Percentiles rank a stretch among this genome's conserved stretches.
These are phyloP conservation scores for Tulasnella sp. DNA, from an alignment of 768 basidiomycete genomes.

Conservation along the genomic window DNA sequence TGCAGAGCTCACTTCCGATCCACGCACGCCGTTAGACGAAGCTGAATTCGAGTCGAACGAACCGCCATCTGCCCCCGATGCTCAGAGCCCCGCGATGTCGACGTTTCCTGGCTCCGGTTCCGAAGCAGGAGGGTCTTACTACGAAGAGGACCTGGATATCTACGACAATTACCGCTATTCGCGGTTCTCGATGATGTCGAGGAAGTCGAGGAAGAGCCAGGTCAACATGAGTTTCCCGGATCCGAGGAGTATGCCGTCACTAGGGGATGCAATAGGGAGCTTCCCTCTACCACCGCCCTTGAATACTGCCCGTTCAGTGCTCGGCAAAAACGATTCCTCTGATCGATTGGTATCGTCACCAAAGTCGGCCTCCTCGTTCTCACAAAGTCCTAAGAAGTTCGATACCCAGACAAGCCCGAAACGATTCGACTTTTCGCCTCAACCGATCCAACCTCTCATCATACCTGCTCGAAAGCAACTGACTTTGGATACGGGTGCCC, in stretches of 20 bases:
- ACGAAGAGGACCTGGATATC: constrained; percentile 25
- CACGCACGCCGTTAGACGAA: not conserved
- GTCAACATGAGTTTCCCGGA: not conserved
- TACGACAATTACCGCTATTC: constrained; percentile 29
- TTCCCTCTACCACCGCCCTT: not conserved
- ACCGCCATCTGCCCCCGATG: not conserved
- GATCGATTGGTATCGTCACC: constrained; percentile 7
- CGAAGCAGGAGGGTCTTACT: constrained; percentile 21
- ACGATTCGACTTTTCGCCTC: constrained; percentile 1
- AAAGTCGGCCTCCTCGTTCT: not conserved
- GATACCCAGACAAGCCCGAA: not conserved
- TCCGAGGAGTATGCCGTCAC: not conserved
- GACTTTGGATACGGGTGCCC: not conserved
- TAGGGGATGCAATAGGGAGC: not conserved
- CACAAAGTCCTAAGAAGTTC: not conserved
- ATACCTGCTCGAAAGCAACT: not conserved
- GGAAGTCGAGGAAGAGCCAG: constrained; percentile 20
- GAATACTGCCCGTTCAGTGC: not conserved
- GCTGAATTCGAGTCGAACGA: not conserved
- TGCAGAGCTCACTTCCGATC: not conserved
- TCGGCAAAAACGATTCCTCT: not conserved
- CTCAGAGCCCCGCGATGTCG: not conserved
- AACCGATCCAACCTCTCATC: constrained; percentile 5
- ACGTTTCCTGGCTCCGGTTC: not conserved
- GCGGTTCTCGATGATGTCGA: constrained; percentile 22